These are phyloP conservation scores for Halophytophthora batemanensis DNA, from an alignment of 352 stramenopile genomes.

Conservation along the genomic window DNA sequence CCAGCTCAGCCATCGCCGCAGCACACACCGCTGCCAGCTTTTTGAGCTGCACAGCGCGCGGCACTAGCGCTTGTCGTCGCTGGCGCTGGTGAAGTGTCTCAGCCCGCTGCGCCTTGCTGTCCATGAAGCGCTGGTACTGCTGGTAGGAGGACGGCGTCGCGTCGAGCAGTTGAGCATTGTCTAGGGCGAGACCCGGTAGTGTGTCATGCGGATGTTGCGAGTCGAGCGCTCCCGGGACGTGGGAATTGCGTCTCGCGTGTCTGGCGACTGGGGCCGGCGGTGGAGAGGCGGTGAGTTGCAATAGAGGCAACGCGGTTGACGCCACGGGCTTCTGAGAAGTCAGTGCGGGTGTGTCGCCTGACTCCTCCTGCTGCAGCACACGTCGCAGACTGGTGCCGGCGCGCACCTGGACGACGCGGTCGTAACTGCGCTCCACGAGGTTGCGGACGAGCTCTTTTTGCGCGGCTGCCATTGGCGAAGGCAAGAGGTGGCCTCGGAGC, in stretches of 20 bases:
- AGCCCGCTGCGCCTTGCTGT: slow-evolving; percentile 36
- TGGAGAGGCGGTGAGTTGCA: slow-evolving; percentile 9
- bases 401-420: slow-evolving; percentile 53
- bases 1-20: slow-evolving; percentile 14
- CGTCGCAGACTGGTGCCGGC: slow-evolving; percentile 43
- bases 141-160: slow-evolving; percentile 18
- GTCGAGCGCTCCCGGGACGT: background rate
- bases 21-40: slow-evolving; percentile 27
- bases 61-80: slow-evolving; percentile 36
- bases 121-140: slow-evolving; percentile 48
- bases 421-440: slow-evolving; percentile 55
- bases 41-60: slow-evolving; percentile 25
- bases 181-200: slow-evolving; percentile 7
- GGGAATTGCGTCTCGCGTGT: slow-evolving; percentile 1
- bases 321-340: background rate
- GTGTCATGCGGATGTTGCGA: slow-evolving; percentile 3
- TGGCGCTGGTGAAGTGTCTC: slow-evolving; percentile 37
- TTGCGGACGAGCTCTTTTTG: slow-evolving; percentile 55
- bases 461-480: slow-evolving; percentile 17
- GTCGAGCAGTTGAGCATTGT: slow-evolving; percentile 7
- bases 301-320: slow-evolving; percentile 10
- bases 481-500: too few relatives aligned
- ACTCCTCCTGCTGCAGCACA: slow-evolving; percentile 26
- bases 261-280: slow-evolving; percentile 4
- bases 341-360: background rate